These are phyloP conservation scores for Arctostaphylos glauca DNA, from an alignment of 148 eudicot genomes.

Conservation along the genomic window DNA sequence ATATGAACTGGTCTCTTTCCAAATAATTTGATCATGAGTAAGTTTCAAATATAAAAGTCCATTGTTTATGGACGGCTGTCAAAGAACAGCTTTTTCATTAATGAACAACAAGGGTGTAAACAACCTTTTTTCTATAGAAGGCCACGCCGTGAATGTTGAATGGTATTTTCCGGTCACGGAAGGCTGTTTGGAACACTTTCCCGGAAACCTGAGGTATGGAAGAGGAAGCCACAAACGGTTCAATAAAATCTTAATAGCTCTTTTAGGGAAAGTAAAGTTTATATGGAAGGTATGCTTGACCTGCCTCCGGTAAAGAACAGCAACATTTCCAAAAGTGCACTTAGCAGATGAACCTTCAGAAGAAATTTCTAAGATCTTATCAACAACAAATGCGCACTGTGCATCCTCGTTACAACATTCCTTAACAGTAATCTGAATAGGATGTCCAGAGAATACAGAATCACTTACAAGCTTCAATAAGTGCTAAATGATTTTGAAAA, in stretches of 20 bases:
- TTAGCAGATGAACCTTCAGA: conserved; percentile 48
- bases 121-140: conserved; percentile 91
- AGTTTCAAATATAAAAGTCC: neutral
- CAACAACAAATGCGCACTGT: conserved; percentile 85
- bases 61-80: neutral
- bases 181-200: conserved; percentile 71
- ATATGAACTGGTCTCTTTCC: neutral
- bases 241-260: conserved; percentile 13
- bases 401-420: conserved; percentile 84
- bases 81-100: neutral
- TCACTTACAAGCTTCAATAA: conserved; percentile 14
- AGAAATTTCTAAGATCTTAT: conserved; percentile 71
- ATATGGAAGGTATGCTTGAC: conserved; percentile 35
- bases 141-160: conserved; percentile 95
- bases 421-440: conserved; percentile 63
- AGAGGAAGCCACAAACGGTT: conserved; percentile 19
- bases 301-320: conserved; percentile 95
- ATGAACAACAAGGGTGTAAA: neutral
- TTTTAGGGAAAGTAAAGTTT: neutral
- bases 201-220: conserved; percentile 65
- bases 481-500: neutral
- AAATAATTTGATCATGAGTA: neutral
- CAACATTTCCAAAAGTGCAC: conserved; percentile 62
- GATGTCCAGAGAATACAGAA: conserved; percentile 8
- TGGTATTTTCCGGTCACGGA: conserved; percentile 77